Percentiles rank a stretch among this genome's conserved stretches.
These are phyloP conservation scores for Pycnococcus provasolii DNA, from an alignment of 139 green algal genomes.

Conservation along the genomic window DNA sequence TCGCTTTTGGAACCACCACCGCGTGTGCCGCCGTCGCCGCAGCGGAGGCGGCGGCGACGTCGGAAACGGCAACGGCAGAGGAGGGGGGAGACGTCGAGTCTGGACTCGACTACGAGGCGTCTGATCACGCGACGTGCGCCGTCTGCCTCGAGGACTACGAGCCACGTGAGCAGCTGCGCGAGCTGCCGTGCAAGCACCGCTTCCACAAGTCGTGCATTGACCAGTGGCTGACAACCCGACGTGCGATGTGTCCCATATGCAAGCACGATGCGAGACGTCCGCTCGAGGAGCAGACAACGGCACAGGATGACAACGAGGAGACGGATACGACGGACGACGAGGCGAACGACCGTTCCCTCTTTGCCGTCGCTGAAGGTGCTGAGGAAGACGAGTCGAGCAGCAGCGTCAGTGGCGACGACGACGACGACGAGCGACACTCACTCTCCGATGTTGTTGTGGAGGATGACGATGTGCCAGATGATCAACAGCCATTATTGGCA, in stretches of 20 bases:
- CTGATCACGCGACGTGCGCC: conserved; percentile 16
- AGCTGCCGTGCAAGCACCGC: conserved; percentile 36
- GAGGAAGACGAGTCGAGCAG: not conserved
- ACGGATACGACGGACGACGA: not conserved
- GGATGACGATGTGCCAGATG: not conserved
- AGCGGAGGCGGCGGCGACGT: no score
- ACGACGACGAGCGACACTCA: not conserved
- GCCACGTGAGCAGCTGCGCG: conserved; percentile 28
- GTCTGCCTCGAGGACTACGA: conserved; percentile 42
- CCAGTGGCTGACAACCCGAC: conserved; percentile 31
- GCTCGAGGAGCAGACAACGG: not conserved
- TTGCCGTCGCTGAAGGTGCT: not conserved
- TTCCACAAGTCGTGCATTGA: conserved; percentile 36
- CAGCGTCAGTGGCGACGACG: not conserved
- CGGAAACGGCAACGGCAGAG: not conserved
- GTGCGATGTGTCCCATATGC: conserved; percentile 33
- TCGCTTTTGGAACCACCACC: conserved; percentile 18
- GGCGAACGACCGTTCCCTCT: not conserved
- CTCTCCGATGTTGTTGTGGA: not conserved
- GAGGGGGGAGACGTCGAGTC: not conserved
- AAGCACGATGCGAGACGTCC: conserved; percentile 25
- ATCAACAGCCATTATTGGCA: not conserved
- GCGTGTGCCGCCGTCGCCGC: no score
- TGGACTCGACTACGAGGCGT: not conserved
- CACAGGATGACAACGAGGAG: not conserved